A percentile compares a stretch with the other conserved stretches of the same genome.
phyloP scores from a whole-genome alignment of 139 green algal genomes.

The Dunaliella sp. region DNA sequence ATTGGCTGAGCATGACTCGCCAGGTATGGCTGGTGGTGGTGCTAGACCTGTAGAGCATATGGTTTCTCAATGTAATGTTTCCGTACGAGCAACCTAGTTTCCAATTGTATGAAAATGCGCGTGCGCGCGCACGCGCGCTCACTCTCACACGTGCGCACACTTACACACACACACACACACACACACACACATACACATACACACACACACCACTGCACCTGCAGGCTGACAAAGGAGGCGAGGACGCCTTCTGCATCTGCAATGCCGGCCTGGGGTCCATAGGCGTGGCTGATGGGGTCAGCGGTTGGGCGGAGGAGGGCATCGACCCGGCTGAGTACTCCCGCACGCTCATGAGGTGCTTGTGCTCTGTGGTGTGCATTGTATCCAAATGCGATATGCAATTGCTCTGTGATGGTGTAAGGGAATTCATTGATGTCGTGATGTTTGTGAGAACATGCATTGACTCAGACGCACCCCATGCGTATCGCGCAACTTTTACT shows the following conservation, averaged over 20 bases:
- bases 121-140: no score
- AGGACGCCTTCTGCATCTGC: constrained; percentile 86
- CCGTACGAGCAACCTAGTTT: neutral
- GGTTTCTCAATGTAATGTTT: no score
- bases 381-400: no score
- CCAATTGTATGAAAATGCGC: neutral
- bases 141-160: neutral
- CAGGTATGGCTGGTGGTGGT: no score
- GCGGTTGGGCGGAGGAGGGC: constrained; percentile 82
- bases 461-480: no score
- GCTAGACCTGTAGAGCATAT: no score
- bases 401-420: no score
- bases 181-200: neutral
- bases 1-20: no score
- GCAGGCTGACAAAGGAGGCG: constrained; percentile 67
- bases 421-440: no score
- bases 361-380: no score
- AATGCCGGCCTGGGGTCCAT: constrained; percentile 53
- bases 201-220: neutral
- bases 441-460: no score
- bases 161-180: neutral
- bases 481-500: no score
- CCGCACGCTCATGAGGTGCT: constrained; percentile 51
- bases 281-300: constrained; percentile 87
- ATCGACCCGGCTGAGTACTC: constrained; percentile 83